Evolutionary conservation across 2,329 filamentous ascomycete genomes (phyloP).

Genomic region (Pestalotiopsis sp.): DNA sequence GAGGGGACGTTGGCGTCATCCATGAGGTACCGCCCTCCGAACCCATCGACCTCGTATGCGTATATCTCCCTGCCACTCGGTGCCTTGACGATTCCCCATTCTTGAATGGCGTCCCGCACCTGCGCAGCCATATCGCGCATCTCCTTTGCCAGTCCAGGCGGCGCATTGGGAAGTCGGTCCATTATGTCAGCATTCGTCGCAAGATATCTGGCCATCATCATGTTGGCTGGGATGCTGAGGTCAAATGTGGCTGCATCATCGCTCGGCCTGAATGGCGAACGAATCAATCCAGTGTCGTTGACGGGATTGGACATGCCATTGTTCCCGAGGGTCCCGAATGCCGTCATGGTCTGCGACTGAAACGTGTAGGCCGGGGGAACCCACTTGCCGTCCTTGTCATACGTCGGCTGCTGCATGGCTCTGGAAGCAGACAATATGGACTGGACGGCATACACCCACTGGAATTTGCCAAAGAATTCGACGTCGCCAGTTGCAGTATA

Average conservation of each 20-base stretch:
- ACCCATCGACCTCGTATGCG: slow-evolving; percentile 70
- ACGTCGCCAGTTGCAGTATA: slow-evolving; percentile 67
- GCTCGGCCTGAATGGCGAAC: slow-evolving; percentile 77
- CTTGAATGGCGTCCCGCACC: slow-evolving; percentile 66
- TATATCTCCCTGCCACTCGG: slow-evolving; percentile 62
- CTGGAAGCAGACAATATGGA: slow-evolving; percentile 62
- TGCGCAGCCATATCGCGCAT: slow-evolving; percentile 59
- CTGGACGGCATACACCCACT: slow-evolving; percentile 70
- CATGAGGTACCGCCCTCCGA: slow-evolving; percentile 61
- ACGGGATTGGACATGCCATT: slow-evolving; percentile 73
- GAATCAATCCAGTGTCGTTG: slow-evolving; percentile 69
- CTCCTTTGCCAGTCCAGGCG: slow-evolving; percentile 35
- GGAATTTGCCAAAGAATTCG: slow-evolving; percentile 67
- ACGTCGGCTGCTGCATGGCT: slow-evolving; percentile 67
- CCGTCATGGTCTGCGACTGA: slow-evolving; percentile 64
- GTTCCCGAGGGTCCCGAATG: slow-evolving; percentile 74
- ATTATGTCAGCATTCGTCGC: slow-evolving; percentile 41
- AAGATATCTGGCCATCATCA: slow-evolving; percentile 65
- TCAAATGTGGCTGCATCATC: slow-evolving; percentile 80
- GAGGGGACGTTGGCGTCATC: slow-evolving; percentile 65
- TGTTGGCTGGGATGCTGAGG: slow-evolving; percentile 78
- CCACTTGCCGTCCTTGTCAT: slow-evolving; percentile 58
- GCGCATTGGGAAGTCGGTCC: slow-evolving; percentile 34
- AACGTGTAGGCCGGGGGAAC: slow-evolving; percentile 68
- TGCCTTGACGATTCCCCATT: slow-evolving; percentile 60